Evolutionary conservation across 805 yeast species (phyloP).

Genomic region (Cyberlindnera euphorbiae): DNA sequence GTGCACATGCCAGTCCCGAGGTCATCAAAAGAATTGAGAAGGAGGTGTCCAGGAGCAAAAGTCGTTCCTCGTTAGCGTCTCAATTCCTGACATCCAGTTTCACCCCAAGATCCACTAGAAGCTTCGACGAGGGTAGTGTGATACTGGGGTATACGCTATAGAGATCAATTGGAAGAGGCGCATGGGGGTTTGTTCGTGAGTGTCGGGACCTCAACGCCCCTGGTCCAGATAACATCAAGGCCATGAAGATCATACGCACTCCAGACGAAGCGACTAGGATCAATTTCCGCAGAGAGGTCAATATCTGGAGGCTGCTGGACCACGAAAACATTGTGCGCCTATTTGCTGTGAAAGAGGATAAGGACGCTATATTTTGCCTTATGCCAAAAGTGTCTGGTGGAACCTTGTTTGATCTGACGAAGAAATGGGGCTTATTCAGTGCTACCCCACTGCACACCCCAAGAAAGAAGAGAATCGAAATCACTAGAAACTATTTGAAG

Average conservation of each 20-base stretch:
- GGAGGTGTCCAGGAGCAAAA: conserved; percentile 23
- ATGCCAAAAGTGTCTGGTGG: conserved; percentile 71
- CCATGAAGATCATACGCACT: conserved; percentile 60
- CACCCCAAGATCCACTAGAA: conserved; percentile 15
- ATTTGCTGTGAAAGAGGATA: conserved; percentile 55
- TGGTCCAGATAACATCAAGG: conserved; percentile 30
- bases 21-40: conserved; percentile 25
- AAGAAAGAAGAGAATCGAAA: conserved; percentile 30
- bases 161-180: conserved; percentile 78
- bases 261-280: conserved; percentile 46
- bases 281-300: conserved; percentile 65
- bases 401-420: conserved; percentile 71
- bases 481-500: conserved; percentile 35
- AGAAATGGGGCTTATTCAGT: conserved; percentile 53
- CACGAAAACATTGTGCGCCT: conserved; percentile 66
- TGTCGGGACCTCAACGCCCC: conserved; percentile 36
- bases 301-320: conserved; percentile 66
- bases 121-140: conserved; percentile 63
- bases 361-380: conserved; percentile 62
- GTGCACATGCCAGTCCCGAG: conserved; percentile 31
- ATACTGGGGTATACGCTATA: conserved; percentile 64
- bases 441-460: conserved; percentile 27
- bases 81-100: conserved; percentile 24
- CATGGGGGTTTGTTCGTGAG: conserved; percentile 84
- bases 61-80: conserved; percentile 23